A percentile compares a stretch with the other conserved stretches of the same genome.
These are phyloP conservation scores for Eucalyptus polybractea DNA, from an alignment of 345 rosid species.

Conservation along the genomic window DNA sequence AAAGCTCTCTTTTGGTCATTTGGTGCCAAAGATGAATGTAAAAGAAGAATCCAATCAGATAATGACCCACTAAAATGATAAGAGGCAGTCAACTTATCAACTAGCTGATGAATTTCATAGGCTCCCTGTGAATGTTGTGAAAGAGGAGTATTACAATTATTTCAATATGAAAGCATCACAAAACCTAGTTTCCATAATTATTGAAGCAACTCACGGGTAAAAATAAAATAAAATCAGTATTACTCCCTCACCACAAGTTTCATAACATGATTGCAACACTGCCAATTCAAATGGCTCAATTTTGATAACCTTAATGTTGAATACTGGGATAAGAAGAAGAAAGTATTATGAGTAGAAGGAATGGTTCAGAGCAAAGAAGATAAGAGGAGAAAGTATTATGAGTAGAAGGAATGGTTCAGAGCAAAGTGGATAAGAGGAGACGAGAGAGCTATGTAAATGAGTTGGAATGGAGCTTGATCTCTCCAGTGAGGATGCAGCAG, in stretches of 20 bases:
- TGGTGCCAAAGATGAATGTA: constrained; percentile 81
- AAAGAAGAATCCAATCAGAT: constrained; percentile 71
- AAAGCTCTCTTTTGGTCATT: constrained; percentile 68
- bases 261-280: constrained; percentile 30
- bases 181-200: not conserved
- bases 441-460: no score
- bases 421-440: no score
- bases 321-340: no score
- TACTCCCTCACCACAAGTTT: constrained; percentile 64
- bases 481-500: no score
- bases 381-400: no score
- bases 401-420: no score
- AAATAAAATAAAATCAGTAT: constrained; percentile 40
- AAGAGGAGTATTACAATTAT: not conserved
- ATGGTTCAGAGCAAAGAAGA: no score
- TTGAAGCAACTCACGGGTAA: constrained; percentile 51
- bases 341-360: no score
- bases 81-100: constrained; percentile 69
- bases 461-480: no score
- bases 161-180: not conserved
- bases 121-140: constrained; percentile 38
- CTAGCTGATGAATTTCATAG: constrained; percentile 55
- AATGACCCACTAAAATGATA: constrained; percentile 74
- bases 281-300: no score
- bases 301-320: no score